phyloP scores from a whole-genome alignment of 257 asterid genomes.

The Datura wrightii region DNA sequence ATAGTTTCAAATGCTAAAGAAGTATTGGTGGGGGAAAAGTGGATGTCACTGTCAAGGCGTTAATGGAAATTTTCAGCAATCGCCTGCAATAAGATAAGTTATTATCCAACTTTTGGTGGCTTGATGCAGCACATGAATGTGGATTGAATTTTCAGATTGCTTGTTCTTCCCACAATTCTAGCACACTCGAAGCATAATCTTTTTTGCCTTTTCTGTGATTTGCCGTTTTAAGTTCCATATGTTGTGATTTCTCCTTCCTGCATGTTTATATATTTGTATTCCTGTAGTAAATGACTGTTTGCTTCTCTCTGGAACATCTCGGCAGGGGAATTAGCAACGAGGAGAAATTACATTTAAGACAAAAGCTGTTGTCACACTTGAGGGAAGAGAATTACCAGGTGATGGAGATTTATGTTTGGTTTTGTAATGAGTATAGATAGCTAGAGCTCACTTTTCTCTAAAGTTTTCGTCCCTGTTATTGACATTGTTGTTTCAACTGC shows the following conservation, averaged over 20 bases:
- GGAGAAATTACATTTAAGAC: constrained; percentile 86
- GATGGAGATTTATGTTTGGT: constrained; percentile 31
- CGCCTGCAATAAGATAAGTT: background rate
- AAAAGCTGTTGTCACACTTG: constrained; percentile 77
- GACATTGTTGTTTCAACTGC: constrained; percentile 26
- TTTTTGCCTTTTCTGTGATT: background rate
- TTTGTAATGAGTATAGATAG: constrained; percentile 9
- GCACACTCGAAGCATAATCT: background rate
- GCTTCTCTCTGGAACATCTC: constrained; percentile 38
- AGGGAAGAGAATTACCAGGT: constrained; percentile 96
- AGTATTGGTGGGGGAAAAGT: background rate
- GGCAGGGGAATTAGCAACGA: constrained; percentile 85
- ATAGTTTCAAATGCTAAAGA: constrained; percentile 6
- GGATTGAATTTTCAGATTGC: constrained; percentile 27
- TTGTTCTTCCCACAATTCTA: constrained; percentile 20
- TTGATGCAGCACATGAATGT: background rate
- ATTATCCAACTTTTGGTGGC: constrained; percentile 10
- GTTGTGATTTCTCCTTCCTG: constrained; percentile 15
- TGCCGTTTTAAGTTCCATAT: constrained; percentile 23
- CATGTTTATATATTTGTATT: constrained; percentile 24
- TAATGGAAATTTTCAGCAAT: background rate
- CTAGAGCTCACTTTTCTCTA: background rate
- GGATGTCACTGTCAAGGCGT: constrained; percentile 2
- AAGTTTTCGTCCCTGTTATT: constrained; percentile 2
- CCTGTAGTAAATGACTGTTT: constrained; percentile 10